Evolutionary conservation across 352 stramenopile species (phyloP), one percentile per base, ranked within the genome.

Genomic region (Pythium plurisporium): DNA sequence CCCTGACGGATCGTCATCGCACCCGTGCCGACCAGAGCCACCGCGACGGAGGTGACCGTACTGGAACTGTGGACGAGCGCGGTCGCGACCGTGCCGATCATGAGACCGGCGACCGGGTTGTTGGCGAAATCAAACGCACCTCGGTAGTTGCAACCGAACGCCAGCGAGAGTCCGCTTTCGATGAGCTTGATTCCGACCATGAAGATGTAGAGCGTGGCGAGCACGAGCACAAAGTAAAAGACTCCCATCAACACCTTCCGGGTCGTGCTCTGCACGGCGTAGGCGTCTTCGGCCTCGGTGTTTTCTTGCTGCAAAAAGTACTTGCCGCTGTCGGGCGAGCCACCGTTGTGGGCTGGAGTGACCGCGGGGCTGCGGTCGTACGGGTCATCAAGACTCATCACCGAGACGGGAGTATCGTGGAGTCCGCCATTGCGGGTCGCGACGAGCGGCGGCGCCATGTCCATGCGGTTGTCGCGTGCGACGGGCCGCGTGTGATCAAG

Each of bases 181-280:
- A 87, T 70, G 14, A 82, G 51, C 40, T 76, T 70, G 53, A 87
- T 66, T 14, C 38, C 68, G 30, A 86, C 57, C 38, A 83, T 63
- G 59, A 87, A 86, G 20, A 79, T 71, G 55, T 84, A 87, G 12
- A 82, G 67, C 38, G 51, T 15, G 17, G 1, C 47, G 6, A 33
- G 26, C n/a, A n/a, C n/a, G n/a, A n/a, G n/a, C n/a, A 75, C 8
- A 11, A 71, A 38, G 54, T 54, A 68, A 14, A 62, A 12, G 2
- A 60, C 17, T 15, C 53, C 52, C 30, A n/a, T 45, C 15, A 59
- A 6, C 10, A 59, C 37, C 41, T 68, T 67, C 17, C 45, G 45
- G 4, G 37, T 34, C n/a, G 60, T 59, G 37, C 46, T 67, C 23
- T 62, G 46, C n/a, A 43, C 15, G 44, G 29, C 29, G 25, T 67